phyloP scores from a whole-genome alignment of 2,329 filamentous ascomycete genomes.

The Cadophora gregata region DNA sequence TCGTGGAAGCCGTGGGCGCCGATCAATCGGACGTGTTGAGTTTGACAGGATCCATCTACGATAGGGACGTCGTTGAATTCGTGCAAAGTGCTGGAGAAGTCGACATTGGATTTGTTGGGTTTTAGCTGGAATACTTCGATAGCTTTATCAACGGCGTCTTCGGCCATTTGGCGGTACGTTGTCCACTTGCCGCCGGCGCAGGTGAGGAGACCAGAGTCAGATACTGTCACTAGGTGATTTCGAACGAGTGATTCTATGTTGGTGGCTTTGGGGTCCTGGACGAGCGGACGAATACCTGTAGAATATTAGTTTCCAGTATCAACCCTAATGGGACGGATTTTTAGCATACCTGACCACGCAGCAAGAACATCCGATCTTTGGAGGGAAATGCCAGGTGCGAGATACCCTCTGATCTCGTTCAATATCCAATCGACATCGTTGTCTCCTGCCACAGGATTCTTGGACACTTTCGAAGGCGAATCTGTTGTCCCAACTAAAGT shows the following conservation, averaged over 20 bases:
- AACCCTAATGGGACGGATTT: background rate
- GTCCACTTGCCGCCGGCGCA: constrained; percentile 5
- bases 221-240: constrained; percentile 1
- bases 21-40: background rate
- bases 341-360: background rate
- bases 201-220: background rate
- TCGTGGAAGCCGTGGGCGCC: constrained; percentile 1
- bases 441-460: background rate
- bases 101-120: background rate
- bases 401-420: constrained; percentile 7
- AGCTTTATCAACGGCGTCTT: constrained; percentile 1
- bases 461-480: background rate
- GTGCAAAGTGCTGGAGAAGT: background rate
- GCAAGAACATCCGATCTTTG: constrained; percentile 1
- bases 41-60: background rate
- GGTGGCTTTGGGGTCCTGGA: constrained; percentile 2
- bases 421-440: constrained; percentile 10
- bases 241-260: constrained; percentile 3
- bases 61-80: background rate
- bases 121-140: background rate
- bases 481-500: constrained; percentile 6
- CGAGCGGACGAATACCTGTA: background rate
- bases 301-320: background rate
- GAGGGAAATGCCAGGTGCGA: background rate
- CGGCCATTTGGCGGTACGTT: constrained; percentile 4